These are phyloP conservation scores for Ciborinia camelliae DNA, from an alignment of 2,329 filamentous ascomycete species.

Conservation along the genomic window DNA sequence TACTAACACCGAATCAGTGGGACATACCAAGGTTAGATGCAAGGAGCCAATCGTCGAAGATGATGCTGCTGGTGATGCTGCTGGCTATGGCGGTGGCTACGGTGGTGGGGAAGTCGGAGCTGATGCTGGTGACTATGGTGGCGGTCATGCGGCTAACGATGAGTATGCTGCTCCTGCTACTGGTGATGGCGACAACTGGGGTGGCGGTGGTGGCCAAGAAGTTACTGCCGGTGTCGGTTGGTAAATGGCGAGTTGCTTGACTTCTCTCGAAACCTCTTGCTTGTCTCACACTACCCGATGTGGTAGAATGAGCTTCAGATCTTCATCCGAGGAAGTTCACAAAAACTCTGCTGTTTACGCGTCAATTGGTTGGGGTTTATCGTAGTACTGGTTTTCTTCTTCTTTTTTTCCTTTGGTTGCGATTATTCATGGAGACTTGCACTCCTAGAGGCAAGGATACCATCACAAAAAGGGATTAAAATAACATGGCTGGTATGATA, in stretches of 20 bases:
- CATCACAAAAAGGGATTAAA: neutral
- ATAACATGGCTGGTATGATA: neutral
- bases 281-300: neutral
- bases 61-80: conserved; percentile 21
- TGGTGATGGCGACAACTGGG: conserved; percentile 12
- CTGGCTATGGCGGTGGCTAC: conserved; percentile 20
- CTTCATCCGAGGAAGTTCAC: neutral
- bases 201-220: neutral
- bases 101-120: neutral
- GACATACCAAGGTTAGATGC: conserved; percentile 44
- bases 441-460: neutral
- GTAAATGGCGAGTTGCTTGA: neutral
- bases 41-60: conserved; percentile 36
- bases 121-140: neutral
- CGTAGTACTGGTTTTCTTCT: neutral
- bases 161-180: conserved; percentile 6
- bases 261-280: neutral
- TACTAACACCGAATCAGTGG: conserved; percentile 28
- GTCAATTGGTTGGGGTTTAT: neutral
- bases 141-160: neutral
- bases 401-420: neutral
- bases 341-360: neutral
- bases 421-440: neutral
- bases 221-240: neutral
- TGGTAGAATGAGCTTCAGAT: neutral